Conservation (phyloP, 768 basidiomycete genomes). For the Mycena amicta region DNA sequence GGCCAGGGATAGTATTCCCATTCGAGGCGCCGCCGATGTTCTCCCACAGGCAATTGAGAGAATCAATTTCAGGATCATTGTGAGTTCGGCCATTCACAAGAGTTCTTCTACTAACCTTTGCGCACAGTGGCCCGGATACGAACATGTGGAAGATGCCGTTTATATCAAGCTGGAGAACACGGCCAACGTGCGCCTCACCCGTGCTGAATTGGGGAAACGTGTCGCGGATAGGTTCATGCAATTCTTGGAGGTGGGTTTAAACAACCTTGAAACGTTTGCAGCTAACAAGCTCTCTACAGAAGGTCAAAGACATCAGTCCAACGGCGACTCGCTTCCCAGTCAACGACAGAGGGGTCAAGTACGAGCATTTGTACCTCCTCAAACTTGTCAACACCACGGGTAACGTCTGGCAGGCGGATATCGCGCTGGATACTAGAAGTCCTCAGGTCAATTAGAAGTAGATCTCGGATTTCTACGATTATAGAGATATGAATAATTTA, state of each 20-base stretch:
- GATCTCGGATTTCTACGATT: no score
- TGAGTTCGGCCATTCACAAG: not conserved
- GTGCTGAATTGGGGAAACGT: not conserved
- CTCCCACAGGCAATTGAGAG: not conserved
- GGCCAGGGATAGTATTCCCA: not conserved
- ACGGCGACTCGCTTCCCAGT: not conserved
- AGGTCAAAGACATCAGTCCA: no score
- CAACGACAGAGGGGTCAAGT: not conserved
- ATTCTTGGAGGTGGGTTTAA: not conserved
- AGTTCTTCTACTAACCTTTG: not conserved
- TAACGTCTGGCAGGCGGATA: not conserved
- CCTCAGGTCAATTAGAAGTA: no score
- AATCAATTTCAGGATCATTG: not conserved
- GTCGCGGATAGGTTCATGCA: not conserved
- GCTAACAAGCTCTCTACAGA: no score
- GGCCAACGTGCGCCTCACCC: not conserved
- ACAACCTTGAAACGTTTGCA: no score
- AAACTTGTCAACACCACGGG: not conserved
- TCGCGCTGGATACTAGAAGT: not conserved
- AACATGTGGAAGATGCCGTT: not conserved
- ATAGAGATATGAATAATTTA: no score
- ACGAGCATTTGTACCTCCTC: not conserved
- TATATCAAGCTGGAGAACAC: not conserved
- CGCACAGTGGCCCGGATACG: not conserved
- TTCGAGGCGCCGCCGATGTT: not conserved